Percentiles rank a stretch among this genome's conserved stretches.
Evolutionary conservation across 2,329 filamentous ascomycete species (phyloP).

Genomic region (Xylariaceae sp.): DNA sequence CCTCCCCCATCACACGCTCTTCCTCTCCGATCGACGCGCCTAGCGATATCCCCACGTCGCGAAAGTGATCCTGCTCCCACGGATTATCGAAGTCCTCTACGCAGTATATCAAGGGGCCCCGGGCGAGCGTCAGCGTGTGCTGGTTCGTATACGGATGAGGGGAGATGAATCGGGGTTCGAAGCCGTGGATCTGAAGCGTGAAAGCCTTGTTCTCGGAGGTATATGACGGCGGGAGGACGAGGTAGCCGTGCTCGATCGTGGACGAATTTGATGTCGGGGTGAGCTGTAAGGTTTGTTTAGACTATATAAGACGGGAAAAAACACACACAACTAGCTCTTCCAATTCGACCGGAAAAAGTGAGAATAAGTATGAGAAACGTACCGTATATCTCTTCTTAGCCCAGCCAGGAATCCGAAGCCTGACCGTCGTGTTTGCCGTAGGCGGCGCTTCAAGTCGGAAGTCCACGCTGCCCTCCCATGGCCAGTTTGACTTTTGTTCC

Average conservation of each 20-base stretch:
- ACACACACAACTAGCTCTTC: background rate
- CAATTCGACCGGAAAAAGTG: background rate
- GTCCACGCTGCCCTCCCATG: conserved; percentile 48
- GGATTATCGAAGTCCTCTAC: conserved; percentile 53
- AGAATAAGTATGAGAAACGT: background rate
- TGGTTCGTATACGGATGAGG: conserved; percentile 54
- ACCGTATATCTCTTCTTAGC: conserved; percentile 32
- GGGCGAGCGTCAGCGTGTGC: conserved; percentile 46
- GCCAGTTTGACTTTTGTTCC: conserved; percentile 50
- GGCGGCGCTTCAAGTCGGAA: conserved; percentile 38
- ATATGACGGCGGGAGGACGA: conserved; percentile 40
- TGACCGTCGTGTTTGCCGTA: conserved; percentile 36
- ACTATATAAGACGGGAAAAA: conserved; percentile 5
- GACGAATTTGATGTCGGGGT: conserved; percentile 31
- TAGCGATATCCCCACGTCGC: conserved; percentile 33
- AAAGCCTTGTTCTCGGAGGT: conserved; percentile 37
- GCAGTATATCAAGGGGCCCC: conserved; percentile 56
- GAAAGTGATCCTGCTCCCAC: conserved; percentile 53
- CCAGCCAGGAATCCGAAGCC: conserved; percentile 52
- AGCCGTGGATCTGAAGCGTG: conserved; percentile 39
- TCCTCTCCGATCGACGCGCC: conserved; percentile 21
- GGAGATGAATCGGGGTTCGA: conserved; percentile 43
- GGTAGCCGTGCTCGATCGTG: conserved; percentile 43
- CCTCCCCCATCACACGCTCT: conserved; percentile 21
- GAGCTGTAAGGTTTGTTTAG: conserved; percentile 28